Percentiles rank a stretch among this genome's conserved stretches.
phyloP scores from a whole-genome alignment of 176 grass and related monocot species.

The Oropetium thomaeum region DNA sequence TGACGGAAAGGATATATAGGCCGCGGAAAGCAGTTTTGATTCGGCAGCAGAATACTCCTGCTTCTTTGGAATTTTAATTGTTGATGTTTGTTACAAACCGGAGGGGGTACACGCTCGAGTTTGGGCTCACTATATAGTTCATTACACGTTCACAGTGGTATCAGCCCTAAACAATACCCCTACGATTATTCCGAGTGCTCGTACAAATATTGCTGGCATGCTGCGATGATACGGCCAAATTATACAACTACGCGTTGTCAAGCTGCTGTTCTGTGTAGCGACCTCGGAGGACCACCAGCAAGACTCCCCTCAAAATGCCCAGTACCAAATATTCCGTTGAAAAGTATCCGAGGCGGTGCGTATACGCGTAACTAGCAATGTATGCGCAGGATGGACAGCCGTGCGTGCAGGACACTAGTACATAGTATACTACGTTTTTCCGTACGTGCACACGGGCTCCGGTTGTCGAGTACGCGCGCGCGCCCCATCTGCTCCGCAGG shows the following conservation, averaged over 20 bases:
- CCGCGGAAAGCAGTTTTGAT: background rate
- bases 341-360: background rate
- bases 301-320: background rate
- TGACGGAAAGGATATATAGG: background rate
- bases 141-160: background rate
- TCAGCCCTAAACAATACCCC: background rate
- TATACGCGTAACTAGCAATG: background rate
- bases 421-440: too few species aligned
- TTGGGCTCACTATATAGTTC: too few species aligned
- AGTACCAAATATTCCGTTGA: background rate
- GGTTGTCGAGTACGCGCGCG: background rate
- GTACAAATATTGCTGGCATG: background rate
- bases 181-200: background rate
- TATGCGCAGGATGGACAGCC: background rate
- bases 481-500: conserved; percentile 4
- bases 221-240: background rate
- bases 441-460: conserved; percentile 21
- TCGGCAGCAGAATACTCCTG: too few species aligned
- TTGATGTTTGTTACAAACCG: too few species aligned
- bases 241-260: background rate
- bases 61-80: too few species aligned
- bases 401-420: background rate
- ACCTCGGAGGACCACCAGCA: background rate
- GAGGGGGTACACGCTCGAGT: too few species aligned
- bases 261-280: conserved; percentile 3